These are phyloP conservation scores for Pseudogymnoascus sp. DNA, from an alignment of 2,329 filamentous ascomycete genomes.

Conservation along the genomic window DNA sequence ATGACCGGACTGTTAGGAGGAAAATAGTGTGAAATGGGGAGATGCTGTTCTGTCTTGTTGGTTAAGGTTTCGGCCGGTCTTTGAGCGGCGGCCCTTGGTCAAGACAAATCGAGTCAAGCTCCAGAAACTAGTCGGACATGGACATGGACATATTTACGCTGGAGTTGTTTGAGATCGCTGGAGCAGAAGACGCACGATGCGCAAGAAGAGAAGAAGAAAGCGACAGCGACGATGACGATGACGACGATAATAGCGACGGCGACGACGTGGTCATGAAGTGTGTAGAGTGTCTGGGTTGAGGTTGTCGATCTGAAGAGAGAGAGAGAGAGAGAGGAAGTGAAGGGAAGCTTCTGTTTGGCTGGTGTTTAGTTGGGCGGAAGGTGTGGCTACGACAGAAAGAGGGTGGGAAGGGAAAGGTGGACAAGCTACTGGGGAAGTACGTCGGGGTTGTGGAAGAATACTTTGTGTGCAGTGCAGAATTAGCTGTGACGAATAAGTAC, in stretches of 20 bases:
- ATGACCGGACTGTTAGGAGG: background rate
- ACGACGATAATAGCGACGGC: background rate
- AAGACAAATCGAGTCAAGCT: slow-evolving; percentile 8
- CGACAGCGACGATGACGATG: background rate
- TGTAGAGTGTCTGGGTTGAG: background rate
- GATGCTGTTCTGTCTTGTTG: background rate
- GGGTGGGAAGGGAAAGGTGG: background rate
- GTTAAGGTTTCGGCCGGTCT: slow-evolving; percentile 6
- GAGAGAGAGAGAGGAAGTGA: background rate
- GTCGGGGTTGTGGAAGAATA: background rate
- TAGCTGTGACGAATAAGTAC: background rate
- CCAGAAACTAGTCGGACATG: background rate
- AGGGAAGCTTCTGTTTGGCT: background rate
- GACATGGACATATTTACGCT: background rate
- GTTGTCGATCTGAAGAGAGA: slow-evolving; percentile 6
- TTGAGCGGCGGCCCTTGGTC: background rate
- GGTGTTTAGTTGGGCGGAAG: background rate
- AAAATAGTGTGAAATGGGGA: slow-evolving; percentile 2
- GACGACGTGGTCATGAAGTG: background rate
- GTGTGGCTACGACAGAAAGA: background rate
- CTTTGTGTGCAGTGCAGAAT: background rate
- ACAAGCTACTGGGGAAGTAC: background rate
- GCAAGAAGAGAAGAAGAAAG: background rate
- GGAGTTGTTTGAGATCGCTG: background rate
- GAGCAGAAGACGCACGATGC: background rate